Base-by-base conservation (phyloP, 805 yeast genomes). In the Scheffersomyces lignosus region DNA sequence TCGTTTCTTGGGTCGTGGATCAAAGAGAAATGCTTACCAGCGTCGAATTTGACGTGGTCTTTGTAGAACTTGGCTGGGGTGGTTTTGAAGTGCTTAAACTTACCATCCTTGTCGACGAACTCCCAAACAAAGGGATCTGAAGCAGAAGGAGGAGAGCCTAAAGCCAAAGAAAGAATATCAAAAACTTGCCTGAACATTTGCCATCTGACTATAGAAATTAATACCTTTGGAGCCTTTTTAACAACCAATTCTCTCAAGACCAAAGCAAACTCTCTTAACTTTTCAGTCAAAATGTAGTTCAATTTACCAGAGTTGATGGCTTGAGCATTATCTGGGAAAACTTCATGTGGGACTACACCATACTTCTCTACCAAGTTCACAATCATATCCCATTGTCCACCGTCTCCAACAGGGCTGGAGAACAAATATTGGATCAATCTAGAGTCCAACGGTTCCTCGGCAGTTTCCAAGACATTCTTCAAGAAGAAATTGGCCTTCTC, bases 301-400 rank as follows among this genome's bases (percentile, higher is more conserved):
- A 86, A 67, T 16, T 57, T 57, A 27, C 63, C 42, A 3, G 86
- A 75, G 13, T 83, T 67, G 28, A 78, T 76, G 18, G 78, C 69
- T 35, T 76, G 77, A 12, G 72, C 72, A 37, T 78, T 70, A 58
- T 87, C 96, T 8, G 91, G 90, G 63, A 75, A 88, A 13, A 78
- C 58, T 45, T 75, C 77, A 52, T 81, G 71, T 26, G 96, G 96
- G 36, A 87, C 85, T 36, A 84, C 55, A 18, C 96, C 96, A 51
- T 87, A 88, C 61, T 87, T 88, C 44, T 80, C 78, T 34, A 87
- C 75, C 39, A 88, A 58, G 60, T 87, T 85, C 33, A 81, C 70
- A 56, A 86, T 77, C 93, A 87, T 83, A 46, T 84, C 81, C 73
- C 84, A 87, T 62, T 87, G 96, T 36, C 96, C 96, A 49, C 96